Evolutionary conservation across 257 asterid genomes (phyloP), one percentile per base, ranked within the genome.

Genomic region (Salvia splendens): DNA sequence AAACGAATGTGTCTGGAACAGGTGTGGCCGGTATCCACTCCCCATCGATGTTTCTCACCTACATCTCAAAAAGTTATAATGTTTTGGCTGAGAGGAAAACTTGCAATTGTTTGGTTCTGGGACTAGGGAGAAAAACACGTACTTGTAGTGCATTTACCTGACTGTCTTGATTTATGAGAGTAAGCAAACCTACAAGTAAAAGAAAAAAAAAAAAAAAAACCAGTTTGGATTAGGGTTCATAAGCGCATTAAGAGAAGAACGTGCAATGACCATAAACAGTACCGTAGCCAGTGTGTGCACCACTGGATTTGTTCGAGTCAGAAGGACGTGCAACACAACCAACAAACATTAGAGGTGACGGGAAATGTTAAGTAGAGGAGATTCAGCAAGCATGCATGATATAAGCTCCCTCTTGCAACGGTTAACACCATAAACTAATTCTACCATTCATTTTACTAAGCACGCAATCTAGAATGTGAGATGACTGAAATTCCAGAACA

Each of bases 271-370:
- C 30, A 24, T 24, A 41, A 69, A 71, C 50, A 32, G 66, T 93
- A 93, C 99, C 99, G 33, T 93, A 90, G 77, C 90, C 99, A 0
- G 99, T 88, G 82, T 93, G 99, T 46, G 96, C 97, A 75, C 97
- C 97, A 69, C 97, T 93, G 87, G 68, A 78, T 61, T 71, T 65
- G 68, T 77, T 5, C 58, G 30, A 24, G 30, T 24, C 3, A 24
- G 30, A 24, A 24, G 30, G 30, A 24, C 30, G 30, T 24, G 30
- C 30, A 24, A 24, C 30, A 3, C 30, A 79, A 72, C 46, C 71
- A 67, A 45, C 56, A 50, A 8, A 42, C 4, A 12, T 38, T 50
- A 5, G 62, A 48, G 60, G 67, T 57, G 30, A 0, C 24, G 24
- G 0, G 30, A 24, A 24, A 24, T 24, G 30, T 2, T 24, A 24